Percentiles rank a stretch among this genome's conserved stretches.
Evolutionary conservation across 768 basidiomycete genomes (phyloP).

Genomic region (Russula brevipes): DNA sequence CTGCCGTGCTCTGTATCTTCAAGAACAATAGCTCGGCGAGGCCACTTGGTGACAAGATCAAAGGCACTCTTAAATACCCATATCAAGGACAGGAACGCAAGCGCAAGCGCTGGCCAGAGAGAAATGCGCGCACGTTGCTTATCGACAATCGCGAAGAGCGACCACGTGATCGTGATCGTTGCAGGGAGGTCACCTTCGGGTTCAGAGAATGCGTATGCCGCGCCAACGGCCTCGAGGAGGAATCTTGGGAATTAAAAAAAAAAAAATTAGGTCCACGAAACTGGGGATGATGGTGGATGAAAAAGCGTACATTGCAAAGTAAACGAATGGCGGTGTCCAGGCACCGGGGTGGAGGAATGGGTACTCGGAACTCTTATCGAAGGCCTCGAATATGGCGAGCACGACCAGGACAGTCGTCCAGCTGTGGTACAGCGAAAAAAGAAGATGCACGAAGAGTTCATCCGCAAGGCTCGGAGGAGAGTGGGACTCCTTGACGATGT

Average conservation of each 20-base stretch:
- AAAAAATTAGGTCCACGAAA: too few species aligned
- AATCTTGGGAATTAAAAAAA: conserved; percentile 46
- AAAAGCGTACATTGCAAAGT: conserved; percentile 72
- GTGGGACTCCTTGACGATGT: conserved; percentile 86
- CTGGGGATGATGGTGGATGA: conserved; percentile 8
- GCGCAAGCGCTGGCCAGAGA: conserved; percentile 84
- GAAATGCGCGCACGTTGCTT: conserved; percentile 72
- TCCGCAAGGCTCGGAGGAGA: conserved; percentile 57
- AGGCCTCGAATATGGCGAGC: conserved; percentile 81
- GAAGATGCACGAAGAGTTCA: conserved; percentile 89
- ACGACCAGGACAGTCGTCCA: conserved; percentile 84
- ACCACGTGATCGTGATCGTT: conserved; percentile 85
- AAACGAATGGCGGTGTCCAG: conserved; percentile 94
- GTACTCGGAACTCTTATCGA: conserved; percentile 70
- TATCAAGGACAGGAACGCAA: conserved; percentile 77
- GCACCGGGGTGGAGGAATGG: conserved; percentile 50
- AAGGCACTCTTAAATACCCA: conserved; percentile 77
- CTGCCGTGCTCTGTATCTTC: conserved; percentile 78
- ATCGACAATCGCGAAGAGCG: conserved; percentile 89
- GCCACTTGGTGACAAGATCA: conserved; percentile 42
- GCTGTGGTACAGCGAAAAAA: conserved; percentile 94
- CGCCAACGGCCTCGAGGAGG: conserved; percentile 88
- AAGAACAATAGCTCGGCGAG: conserved; percentile 53
- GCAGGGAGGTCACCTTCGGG: conserved; percentile 90
- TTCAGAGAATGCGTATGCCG: conserved; percentile 90